phyloP scores from a whole-genome alignment of 2,329 filamentous ascomycete species.

The Pseudofabraea citricarpa region DNA sequence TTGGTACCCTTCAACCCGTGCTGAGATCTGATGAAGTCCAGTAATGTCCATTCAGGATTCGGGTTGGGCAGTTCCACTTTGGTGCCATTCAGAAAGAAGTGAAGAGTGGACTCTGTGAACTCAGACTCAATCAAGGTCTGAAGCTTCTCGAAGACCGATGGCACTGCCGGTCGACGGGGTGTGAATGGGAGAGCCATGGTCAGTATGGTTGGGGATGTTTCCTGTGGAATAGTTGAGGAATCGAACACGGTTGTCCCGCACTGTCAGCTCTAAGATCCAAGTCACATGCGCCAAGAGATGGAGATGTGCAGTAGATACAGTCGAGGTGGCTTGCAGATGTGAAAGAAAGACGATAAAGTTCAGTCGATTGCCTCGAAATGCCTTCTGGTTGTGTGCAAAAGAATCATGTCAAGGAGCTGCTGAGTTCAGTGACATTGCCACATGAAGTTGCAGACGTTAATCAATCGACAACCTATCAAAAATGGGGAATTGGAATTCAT shows the following conservation, averaged over 20 bases:
- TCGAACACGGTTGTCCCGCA: neutral
- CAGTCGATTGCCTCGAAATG: too few species aligned
- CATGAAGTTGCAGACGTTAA: too few species aligned
- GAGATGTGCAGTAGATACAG: too few species aligned
- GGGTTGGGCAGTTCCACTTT: constrained; percentile 79
- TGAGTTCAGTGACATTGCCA: too few species aligned
- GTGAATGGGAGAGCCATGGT: constrained; percentile 9
- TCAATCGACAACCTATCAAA: neutral
- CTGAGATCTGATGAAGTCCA: constrained; percentile 83
- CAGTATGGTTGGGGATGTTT: neutral
- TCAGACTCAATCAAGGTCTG: constrained; percentile 13
- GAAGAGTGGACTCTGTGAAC: constrained; percentile 47
- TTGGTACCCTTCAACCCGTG: constrained; percentile 86
- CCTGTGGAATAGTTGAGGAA: too few species aligned
- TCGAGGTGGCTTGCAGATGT: too few species aligned
- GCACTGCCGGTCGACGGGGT: constrained; percentile 3
- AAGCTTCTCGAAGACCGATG: constrained; percentile 13
- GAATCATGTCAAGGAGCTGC: too few species aligned
- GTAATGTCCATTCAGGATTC: constrained; percentile 82
- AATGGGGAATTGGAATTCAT: neutral
- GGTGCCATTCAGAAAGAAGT: constrained; percentile 91
- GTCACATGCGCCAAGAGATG: too few species aligned
- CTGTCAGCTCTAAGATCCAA: too few species aligned
- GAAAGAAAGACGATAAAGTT: too few species aligned
- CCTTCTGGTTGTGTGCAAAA: too few species aligned